These are phyloP conservation scores for Pistacia vera DNA, from an alignment of 345 rosid genomes.

Conservation along the genomic window DNA sequence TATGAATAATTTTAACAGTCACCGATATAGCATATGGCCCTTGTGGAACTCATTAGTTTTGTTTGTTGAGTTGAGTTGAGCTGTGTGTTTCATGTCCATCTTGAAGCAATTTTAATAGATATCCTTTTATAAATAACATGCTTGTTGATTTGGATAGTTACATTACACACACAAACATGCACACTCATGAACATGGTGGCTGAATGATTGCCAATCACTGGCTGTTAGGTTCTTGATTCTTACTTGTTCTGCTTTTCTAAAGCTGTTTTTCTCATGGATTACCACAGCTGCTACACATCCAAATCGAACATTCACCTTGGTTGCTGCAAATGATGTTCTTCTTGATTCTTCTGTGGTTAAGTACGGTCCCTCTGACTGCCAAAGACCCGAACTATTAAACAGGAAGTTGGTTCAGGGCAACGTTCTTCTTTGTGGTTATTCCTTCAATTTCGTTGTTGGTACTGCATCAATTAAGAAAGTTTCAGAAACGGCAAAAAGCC, in stretches of 20 bases:
- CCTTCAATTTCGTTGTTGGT: constrained; percentile 94
- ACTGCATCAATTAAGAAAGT: constrained; percentile 96
- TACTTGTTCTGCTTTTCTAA: constrained; percentile 10
- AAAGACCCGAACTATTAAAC: constrained; percentile 88
- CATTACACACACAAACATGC: background rate
- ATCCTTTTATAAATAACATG: background rate
- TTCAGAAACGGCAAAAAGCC: constrained; percentile 84
- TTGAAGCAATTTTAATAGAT: background rate
- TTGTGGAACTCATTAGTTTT: background rate
- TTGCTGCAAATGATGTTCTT: constrained; percentile 94
- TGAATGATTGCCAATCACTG: background rate
- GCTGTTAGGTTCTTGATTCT: background rate
- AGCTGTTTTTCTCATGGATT: constrained; percentile 23
- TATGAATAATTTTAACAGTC: background rate
- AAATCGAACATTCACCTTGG: constrained; percentile 77
- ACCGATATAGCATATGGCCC: background rate
- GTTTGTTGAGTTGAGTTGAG: background rate
- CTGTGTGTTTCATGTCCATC: constrained; percentile 2
- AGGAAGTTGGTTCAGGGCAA: constrained; percentile 85
- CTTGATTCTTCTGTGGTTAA: constrained; percentile 73
- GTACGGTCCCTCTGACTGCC: constrained; percentile 93
- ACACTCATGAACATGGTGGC: background rate
- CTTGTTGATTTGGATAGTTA: background rate
- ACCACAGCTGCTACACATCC: constrained; percentile 84
- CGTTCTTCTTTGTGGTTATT: constrained; percentile 97